Evolutionary conservation across 352 stramenopile species (phyloP).

Genomic region (Globisporangium recalcitrans): DNA sequence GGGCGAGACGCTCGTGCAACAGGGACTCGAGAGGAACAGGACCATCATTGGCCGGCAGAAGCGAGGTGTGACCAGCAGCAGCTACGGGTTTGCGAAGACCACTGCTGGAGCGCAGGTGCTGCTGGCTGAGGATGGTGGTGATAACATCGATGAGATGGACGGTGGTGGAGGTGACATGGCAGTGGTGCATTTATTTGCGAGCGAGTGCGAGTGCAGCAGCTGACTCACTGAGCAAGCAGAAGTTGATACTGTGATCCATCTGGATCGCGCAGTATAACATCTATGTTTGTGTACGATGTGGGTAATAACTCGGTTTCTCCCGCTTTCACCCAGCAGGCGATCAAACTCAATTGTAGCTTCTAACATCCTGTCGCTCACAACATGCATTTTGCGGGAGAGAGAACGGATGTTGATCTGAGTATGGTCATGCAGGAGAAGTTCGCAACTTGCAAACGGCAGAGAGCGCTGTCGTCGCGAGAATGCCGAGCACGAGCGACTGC

Average conservation of each 20-base stretch:
- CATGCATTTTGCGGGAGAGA: neutral
- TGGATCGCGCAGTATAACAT: neutral
- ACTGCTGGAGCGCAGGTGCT: slow-evolving; percentile 8
- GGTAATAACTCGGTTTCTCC: no score
- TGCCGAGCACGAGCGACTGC: neutral
- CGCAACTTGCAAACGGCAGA: neutral
- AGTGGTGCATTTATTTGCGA: no score
- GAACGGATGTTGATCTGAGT: no score
- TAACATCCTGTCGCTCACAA: neutral
- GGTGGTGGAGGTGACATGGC: neutral
- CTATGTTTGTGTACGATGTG: neutral
- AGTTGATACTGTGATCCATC: no score
- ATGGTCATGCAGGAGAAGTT: no score
- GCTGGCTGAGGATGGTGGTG: neutral
- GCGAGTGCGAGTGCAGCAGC: no score
- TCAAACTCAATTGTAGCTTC: neutral
- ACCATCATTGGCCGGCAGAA: slow-evolving; percentile 30
- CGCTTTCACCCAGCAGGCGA: no score
- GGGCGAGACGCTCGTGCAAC: slow-evolving; percentile 43
- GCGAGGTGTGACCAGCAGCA: slow-evolving; percentile 15
- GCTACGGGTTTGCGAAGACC: slow-evolving; percentile 28
- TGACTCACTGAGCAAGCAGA: no score
- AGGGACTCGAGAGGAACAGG: slow-evolving; percentile 41
- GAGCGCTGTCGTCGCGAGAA: neutral
- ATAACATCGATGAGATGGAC: neutral